Percentiles rank a stretch among this genome's conserved stretches.
Conservation (phyloP, 2,329 filamentous ascomycete species). For the Aspergillus ibericus region DNA sequence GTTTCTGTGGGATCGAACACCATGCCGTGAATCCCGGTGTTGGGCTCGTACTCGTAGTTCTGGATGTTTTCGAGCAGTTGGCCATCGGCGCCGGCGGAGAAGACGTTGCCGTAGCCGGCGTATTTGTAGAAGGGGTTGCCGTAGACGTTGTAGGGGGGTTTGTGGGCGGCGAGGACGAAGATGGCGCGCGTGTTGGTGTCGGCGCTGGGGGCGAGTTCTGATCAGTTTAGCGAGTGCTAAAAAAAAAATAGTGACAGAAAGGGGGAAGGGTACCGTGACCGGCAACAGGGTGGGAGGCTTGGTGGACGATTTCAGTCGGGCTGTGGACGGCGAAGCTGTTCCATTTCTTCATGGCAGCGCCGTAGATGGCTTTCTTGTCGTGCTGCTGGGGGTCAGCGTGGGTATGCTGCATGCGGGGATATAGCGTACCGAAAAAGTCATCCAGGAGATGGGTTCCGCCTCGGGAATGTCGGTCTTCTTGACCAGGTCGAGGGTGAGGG, state of each 20-base stretch:
- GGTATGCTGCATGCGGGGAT: not conserved
- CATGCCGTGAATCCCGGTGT: constrained; percentile 52
- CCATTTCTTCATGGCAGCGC: constrained; percentile 92
- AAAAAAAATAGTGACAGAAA: too few relatives aligned
- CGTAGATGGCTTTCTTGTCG: constrained; percentile 79
- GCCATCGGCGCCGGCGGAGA: constrained; percentile 47
- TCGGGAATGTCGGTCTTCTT: constrained; percentile 79
- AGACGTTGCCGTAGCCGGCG: constrained; percentile 76
- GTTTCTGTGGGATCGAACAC: constrained; percentile 48
- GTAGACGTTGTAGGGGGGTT: constrained; percentile 79
- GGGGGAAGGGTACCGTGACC: constrained; percentile 61
- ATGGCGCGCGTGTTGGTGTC: constrained; percentile 84
- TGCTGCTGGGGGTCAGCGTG: constrained; percentile 55
- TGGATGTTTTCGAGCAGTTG: constrained; percentile 44
- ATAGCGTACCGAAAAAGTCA: constrained; percentile 79
- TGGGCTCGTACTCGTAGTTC: constrained; percentile 46
- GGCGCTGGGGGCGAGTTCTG: constrained; percentile 67
- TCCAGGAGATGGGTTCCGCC: constrained; percentile 90
- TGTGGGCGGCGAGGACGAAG: constrained; percentile 77
- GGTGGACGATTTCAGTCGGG: constrained; percentile 73
- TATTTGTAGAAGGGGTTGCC: constrained; percentile 88
- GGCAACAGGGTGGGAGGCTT: constrained; percentile 71
- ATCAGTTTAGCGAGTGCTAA: too few relatives aligned
- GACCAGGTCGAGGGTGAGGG: constrained; percentile 69
- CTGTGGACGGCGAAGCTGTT: constrained; percentile 75